Base-by-base conservation (phyloP, 495 filamentous ascomycete genomes). In the Aeminium ludgeri region DNA sequence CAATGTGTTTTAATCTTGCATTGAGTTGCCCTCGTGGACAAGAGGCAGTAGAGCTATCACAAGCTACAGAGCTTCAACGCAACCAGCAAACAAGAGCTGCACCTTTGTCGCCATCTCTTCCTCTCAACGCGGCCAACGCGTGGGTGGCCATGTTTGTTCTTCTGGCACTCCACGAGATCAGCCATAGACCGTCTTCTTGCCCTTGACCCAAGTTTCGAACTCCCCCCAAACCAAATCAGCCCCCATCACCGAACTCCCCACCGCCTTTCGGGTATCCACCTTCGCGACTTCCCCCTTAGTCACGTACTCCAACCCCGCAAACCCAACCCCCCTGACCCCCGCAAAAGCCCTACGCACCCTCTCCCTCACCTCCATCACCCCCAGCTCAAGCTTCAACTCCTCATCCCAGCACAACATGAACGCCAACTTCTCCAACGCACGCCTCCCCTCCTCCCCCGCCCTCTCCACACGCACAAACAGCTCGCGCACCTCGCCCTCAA, bases 321-420 rank as follows among this genome's bases (percentile, higher is more conserved):
- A 19, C 3, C n/a, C 34, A 36, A 36, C 34, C 31, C 11, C 5
- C 31, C 18, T 36, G 4, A 36, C 15, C 10, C 34, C 16, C 17
- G 15, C 7, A 36, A 36, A 36, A 2, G 16, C 34, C 34, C 17
- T 36, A 7, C 10, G 11, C 34, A 36, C 7, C 31, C 31, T 33
- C 27, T 40, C 38, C 38, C n/a, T 10, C 27, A 40, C 17, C 1
- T 40, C 25, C 38, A 6, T 25, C 27, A 18, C 12, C 3, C 13
- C 19, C 23, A 40, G 30, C 19, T 7, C 27, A 23, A 25, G 13
- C 38, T 40, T 40, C 25, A 30, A 25, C 38, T 40, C 38, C 38
- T 40, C 38, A 17, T 40, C 38, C n/a, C n/a, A 40, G 25, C 30
- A 3, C 38, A 40, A 16, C 27, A 40, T 8, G 17, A 40, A 40